These are phyloP conservation scores for Candida boidinii DNA, from an alignment of 805 yeast genomes.

Conservation along the genomic window DNA sequence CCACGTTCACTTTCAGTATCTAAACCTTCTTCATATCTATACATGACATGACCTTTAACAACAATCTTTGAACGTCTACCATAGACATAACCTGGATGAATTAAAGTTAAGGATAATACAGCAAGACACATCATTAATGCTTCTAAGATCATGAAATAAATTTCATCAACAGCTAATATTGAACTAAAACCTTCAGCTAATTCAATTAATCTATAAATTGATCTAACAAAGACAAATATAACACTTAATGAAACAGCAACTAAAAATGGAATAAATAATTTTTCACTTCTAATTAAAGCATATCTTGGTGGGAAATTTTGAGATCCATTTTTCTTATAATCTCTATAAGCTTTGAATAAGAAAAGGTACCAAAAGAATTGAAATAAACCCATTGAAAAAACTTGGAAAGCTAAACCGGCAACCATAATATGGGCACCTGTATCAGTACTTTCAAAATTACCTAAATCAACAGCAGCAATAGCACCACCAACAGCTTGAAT, in stretches of 20 bases:
- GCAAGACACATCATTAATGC: conserved; percentile 53
- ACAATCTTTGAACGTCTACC: conserved; percentile 17
- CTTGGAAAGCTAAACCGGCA: conserved; percentile 73
- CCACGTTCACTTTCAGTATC: neutral
- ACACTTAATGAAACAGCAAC: conserved; percentile 38
- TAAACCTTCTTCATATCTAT: neutral
- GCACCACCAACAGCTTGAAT: conserved; percentile 74
- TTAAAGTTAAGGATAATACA: conserved; percentile 34
- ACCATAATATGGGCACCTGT: conserved; percentile 57
- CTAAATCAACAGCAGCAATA: conserved; percentile 39
- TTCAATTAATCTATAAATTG: conserved; percentile 68
- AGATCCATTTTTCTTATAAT: conserved; percentile 17
- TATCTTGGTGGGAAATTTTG: conserved; percentile 28
- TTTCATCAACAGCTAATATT: conserved; percentile 49
- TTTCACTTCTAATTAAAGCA: conserved; percentile 25
- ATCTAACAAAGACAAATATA: conserved; percentile 51
- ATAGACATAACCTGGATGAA: conserved; percentile 59
- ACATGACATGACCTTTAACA: neutral
- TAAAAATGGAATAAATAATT: conserved; percentile 34
- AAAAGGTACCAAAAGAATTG: conserved; percentile 41
- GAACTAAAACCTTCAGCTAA: conserved; percentile 69
- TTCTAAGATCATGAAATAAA: conserved; percentile 51
- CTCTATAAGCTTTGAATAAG: conserved; percentile 28
- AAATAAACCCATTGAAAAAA: conserved; percentile 57
- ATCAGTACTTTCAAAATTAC: conserved; percentile 17